phyloP scores from a whole-genome alignment of 192 early-diverging fungal species.

The Chytriomyces hyalinus region DNA sequence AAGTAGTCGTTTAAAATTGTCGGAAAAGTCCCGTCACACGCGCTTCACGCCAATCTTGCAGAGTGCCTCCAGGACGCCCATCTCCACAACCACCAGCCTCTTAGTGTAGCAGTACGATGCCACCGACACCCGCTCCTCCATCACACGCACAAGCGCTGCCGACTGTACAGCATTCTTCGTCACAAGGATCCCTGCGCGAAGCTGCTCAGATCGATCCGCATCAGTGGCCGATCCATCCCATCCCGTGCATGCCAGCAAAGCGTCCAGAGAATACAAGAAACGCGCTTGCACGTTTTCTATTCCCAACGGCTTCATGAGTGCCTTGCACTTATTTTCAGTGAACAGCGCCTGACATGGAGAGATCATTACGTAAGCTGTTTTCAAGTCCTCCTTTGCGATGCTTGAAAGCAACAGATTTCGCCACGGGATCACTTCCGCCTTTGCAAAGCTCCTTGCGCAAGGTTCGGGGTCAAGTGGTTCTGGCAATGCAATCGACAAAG shows the following conservation, averaged over 20 bases:
- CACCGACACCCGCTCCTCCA: too few species aligned
- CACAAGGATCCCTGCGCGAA: not conserved
- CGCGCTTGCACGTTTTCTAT: not conserved
- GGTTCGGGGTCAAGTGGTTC: too few species aligned
- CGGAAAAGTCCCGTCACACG: too few species aligned
- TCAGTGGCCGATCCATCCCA: not conserved
- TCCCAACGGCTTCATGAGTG: not conserved
- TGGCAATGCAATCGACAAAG: too few species aligned
- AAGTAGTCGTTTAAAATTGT: too few species aligned
- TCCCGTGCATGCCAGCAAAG: conserved; percentile 7
- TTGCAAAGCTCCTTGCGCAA: not conserved
- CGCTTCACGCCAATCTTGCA: too few species aligned
- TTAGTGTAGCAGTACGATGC: too few species aligned
- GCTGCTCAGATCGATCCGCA: not conserved
- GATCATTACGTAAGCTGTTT: not conserved
- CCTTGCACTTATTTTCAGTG: not conserved
- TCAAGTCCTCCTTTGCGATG: not conserved
- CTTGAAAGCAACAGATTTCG: not conserved
- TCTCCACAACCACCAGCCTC: too few species aligned
- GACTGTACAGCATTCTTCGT: not conserved
- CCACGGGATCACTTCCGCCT: not conserved
- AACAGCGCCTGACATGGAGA: not conserved
- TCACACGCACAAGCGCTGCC: too few species aligned
- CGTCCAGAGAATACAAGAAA: conserved; percentile 16
- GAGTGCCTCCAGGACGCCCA: too few species aligned